A percentile compares a stretch with the other conserved stretches of the same genome.
phyloP scores from a whole-genome alignment of 768 basidiomycete species.

The Rhizopogon rudus region DNA sequence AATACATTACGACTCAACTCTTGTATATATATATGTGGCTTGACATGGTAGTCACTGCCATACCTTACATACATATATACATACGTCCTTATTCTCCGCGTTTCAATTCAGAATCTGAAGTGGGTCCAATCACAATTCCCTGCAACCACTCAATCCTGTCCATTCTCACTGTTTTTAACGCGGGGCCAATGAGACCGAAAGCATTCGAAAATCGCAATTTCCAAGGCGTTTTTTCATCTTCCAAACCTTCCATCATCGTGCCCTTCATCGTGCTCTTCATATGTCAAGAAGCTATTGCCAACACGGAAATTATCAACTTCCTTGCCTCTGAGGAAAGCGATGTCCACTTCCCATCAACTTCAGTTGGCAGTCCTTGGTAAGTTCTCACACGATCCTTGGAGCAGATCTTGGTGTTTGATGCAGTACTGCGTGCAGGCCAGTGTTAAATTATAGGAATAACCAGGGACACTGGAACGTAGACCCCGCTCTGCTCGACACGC shows the following conservation, averaged over 20 bases:
- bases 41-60: background rate
- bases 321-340: constrained; percentile 21
- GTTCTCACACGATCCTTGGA: constrained; percentile 9
- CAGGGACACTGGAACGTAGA: constrained; percentile 34
- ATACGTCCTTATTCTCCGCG: background rate
- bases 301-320: constrained; percentile 68
- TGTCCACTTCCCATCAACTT: constrained; percentile 11
- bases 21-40: no score
- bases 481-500: constrained; percentile 38
- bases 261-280: constrained; percentile 11
- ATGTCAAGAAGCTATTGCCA: constrained; percentile 34
- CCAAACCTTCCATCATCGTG: background rate
- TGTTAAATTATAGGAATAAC: constrained; percentile 26
- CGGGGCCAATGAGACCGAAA: background rate
- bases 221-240: background rate
- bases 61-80: background rate
- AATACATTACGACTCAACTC: background rate
- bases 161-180: background rate
- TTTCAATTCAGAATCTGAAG: background rate
- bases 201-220: background rate
- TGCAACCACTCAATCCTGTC: background rate
- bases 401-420: background rate
- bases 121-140: background rate
- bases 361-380: constrained; percentile 25
- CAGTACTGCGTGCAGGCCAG: constrained; percentile 30